Evolutionary conservation across 1,284 basidiomycete genomes (phyloP).

Genomic region (Vanrija sp.): DNA sequence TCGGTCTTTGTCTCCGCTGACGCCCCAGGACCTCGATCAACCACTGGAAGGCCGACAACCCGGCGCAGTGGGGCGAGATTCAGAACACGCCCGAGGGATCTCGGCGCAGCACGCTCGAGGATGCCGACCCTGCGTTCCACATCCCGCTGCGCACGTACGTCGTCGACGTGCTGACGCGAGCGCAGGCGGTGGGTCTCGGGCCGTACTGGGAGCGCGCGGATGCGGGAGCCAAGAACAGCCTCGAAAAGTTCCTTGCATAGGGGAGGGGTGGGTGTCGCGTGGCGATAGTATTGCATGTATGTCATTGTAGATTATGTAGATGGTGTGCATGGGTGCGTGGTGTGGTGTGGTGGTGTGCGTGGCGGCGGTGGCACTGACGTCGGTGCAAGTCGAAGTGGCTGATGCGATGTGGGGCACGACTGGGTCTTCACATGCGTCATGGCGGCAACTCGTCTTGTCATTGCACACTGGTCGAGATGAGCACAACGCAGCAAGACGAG

Average conservation of each 20-base stretch:
- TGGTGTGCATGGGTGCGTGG: background rate
- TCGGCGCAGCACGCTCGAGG: slow-evolving; percentile 36
- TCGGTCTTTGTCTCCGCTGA: background rate
- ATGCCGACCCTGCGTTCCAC: slow-evolving; percentile 40
- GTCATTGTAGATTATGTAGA: background rate
- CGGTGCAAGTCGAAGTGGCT: background rate
- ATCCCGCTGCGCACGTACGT: slow-evolving; percentile 40
- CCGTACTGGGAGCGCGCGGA: slow-evolving; percentile 49
- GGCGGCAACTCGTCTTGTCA: no score
- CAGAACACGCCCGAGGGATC: slow-evolving; percentile 37
- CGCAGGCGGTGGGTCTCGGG: slow-evolving; percentile 37
- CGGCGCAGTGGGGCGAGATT: slow-evolving; percentile 34
- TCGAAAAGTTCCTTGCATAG: slow-evolving; percentile 38
- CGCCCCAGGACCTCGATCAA: slow-evolving; percentile 18
- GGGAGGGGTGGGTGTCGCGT: background rate
- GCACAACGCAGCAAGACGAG: no score
- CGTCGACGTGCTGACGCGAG: slow-evolving; percentile 35
- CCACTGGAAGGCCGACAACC: slow-evolving; percentile 39
- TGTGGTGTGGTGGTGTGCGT: background rate
- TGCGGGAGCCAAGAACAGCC: slow-evolving; percentile 35
- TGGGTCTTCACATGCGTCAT: no score
- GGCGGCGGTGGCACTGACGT: background rate
- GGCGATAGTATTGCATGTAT: slow-evolving; percentile 1
- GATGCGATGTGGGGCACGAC: background rate
- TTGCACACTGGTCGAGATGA: no score